Evolutionary conservation across 345 rosid species (phyloP).

Genomic region (Balakata baccata): DNA sequence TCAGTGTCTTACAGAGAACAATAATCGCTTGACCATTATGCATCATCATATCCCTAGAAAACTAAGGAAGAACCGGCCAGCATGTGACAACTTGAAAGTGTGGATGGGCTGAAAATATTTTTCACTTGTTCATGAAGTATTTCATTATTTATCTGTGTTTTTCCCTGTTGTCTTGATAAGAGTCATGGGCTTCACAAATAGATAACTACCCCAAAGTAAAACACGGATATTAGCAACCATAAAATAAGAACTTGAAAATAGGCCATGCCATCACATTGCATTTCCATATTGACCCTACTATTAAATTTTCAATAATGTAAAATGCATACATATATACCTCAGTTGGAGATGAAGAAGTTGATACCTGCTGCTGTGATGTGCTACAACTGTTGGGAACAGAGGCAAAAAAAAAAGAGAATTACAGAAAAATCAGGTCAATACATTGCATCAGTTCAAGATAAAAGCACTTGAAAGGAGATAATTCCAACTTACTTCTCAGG

Average conservation of each 20-base stretch:
- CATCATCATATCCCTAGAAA: neutral
- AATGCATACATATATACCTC: constrained; percentile 38
- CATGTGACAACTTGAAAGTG: neutral
- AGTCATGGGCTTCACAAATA: neutral
- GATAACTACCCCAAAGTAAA: neutral
- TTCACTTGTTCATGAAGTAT: neutral
- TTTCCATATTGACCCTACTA: neutral
- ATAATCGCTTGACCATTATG: neutral
- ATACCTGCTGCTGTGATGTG: constrained; percentile 35
- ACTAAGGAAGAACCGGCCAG: neutral
- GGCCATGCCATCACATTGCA: neutral
- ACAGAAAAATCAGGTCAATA: neutral
- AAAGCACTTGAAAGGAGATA: neutral
- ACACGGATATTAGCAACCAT: neutral
- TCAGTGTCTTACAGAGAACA: neutral
- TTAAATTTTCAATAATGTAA: neutral
- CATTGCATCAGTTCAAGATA: neutral
- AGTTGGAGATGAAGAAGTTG: constrained; percentile 39
- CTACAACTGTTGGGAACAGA: constrained; percentile 29
- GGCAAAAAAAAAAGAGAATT: neutral
- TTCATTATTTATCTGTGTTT: neutral
- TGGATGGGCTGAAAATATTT: neutral
- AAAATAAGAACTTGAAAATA: neutral
- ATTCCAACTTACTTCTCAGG: constrained; percentile 40
- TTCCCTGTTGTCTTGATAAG: neutral